Evolutionary conservation across 805 yeast genomes (phyloP), one percentile per base, ranked within the genome.

Genomic region (Tetrapisispora arboricola): DNA sequence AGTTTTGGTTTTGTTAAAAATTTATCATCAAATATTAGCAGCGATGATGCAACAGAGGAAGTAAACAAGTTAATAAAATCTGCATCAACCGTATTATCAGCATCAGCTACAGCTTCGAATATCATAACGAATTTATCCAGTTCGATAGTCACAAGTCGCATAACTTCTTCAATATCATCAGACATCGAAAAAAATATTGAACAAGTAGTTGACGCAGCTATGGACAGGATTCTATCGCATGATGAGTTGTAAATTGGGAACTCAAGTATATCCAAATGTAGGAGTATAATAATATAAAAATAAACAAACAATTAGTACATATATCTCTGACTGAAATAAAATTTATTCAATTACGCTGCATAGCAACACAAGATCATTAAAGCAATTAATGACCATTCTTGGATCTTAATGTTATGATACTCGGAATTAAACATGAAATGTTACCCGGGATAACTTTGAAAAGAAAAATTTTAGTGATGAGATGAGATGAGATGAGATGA

Each of bases 1-100:
- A 39, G 58, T 3, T 36, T 54, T 1, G 65, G 65, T 7, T 42
- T 58, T 10, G 51, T 53, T 5, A 46, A 44, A 27, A 41, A 39
- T 16, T 11, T 39, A 7, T n/a, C 36, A 13, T 10, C 16, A 2
- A 6, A 20, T 24, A 17, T 16, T 10, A 32, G 13, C n/a, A 27
- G 8, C 3, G 24, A 32, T 20, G 21, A 15, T 21, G n/a, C 12
- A 21, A 32, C n/a, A 6, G 15, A 30, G 11, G 27, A 32, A 21
- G n/a, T 21, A 3, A 32, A 7, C 19, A 32, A 32, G 16, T 9
- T 29, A 16, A 34, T 34, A 16, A 6, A 15, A 17, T 34, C 37
- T 3, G 31, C 31, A 25, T 15, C 38, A 6, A 26, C 21, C 25
- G 3, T 42, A 21, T 21, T n/a, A 36, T 40, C 35, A 26, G 29